phyloP scores from a whole-genome alignment of 1,284 basidiomycete genomes.

The Apiotrichum mycotoxinovorans region DNA sequence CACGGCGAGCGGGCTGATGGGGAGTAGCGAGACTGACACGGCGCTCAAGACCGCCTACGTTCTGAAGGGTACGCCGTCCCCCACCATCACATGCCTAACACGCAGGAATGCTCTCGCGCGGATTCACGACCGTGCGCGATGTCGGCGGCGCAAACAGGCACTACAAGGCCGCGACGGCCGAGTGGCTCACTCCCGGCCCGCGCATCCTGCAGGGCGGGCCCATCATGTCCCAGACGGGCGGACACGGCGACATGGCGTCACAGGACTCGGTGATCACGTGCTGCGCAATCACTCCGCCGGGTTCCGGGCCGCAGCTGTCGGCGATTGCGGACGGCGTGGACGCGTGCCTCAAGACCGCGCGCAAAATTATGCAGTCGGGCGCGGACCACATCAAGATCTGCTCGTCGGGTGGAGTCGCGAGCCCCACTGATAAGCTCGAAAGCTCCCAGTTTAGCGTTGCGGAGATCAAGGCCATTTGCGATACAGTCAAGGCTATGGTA shows the following conservation, averaged over 20 bases:
- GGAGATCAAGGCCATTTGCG: conserved; percentile 54
- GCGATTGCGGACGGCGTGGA: conserved; percentile 15
- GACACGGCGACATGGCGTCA: conserved; percentile 16
- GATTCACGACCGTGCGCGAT: conserved; percentile 56
- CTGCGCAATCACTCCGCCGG: conserved; percentile 1
- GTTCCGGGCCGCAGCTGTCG: neutral
- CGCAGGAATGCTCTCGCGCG: conserved; percentile 51
- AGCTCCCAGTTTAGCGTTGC: conserved; percentile 54
- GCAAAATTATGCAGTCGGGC: conserved; percentile 17
- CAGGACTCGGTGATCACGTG: conserved; percentile 2
- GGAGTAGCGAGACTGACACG: conserved; percentile 42
- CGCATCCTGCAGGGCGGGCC: conserved; percentile 16
- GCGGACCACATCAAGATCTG: conserved; percentile 23
- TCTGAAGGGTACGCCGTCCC: conserved; percentile 20
- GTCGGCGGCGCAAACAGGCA: conserved; percentile 20
- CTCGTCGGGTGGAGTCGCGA: conserved; percentile 17
- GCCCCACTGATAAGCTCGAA: conserved; percentile 51
- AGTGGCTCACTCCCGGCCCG: conserved; percentile 22
- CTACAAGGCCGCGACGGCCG: conserved; percentile 19
- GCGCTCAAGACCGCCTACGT: conserved; percentile 51
- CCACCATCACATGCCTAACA: neutral
- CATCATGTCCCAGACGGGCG: conserved; percentile 18
- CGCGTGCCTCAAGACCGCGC: conserved; percentile 1
- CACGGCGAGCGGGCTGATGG: conserved; percentile 14
- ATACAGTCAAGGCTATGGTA: conserved; percentile 53